A percentile compares a stretch with the other conserved stretches of the same genome.
phyloP scores from a whole-genome alignment of 2,329 filamentous ascomycete species.

The Lasiodiplodia sp. region DNA sequence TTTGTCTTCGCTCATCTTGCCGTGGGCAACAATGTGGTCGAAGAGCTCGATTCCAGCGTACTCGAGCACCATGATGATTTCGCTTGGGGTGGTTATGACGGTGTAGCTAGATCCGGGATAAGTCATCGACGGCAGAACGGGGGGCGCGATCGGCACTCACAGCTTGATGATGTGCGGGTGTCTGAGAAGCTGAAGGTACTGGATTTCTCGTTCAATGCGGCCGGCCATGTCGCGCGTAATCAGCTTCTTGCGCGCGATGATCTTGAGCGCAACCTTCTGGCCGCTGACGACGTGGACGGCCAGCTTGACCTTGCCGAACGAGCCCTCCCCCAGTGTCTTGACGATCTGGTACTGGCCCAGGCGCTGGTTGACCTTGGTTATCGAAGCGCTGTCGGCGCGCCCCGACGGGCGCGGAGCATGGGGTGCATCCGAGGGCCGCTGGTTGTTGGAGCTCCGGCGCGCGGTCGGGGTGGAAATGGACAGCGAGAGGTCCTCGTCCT shows the following conservation, averaged over 20 bases:
- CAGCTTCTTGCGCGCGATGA: constrained; percentile 94
- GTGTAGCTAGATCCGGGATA: constrained; percentile 70
- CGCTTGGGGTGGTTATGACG: constrained; percentile 90
- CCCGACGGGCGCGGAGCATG: constrained; percentile 24
- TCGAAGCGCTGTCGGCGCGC: constrained; percentile 26
- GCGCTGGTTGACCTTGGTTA: constrained; percentile 74
- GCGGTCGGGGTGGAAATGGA: constrained; percentile 35
- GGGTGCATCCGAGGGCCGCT: constrained; percentile 33
- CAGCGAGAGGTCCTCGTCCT: constrained; percentile 65
- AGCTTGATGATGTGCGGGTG: constrained; percentile 99
- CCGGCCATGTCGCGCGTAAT: constrained; percentile 98
- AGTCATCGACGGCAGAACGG: background rate
- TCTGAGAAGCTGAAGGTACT: constrained; percentile 92
- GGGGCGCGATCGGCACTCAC: constrained; percentile 59
- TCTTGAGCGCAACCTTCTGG: constrained; percentile 97
- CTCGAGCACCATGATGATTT: constrained; percentile 99
- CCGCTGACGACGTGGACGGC: constrained; percentile 90
- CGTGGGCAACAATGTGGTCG: constrained; percentile 96
- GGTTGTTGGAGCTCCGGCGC: constrained; percentile 32
- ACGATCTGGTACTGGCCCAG: constrained; percentile 92
- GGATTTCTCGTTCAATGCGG: constrained; percentile 95
- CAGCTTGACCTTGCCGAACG: constrained; percentile 98
- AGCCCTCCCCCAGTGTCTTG: constrained; percentile 91
- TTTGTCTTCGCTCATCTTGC: constrained; percentile 87
- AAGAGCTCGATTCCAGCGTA: constrained; percentile 97